Percentiles rank a stretch among this genome's conserved stretches.
phyloP scores from a whole-genome alignment of 345 rosid species.

The sweet orange (Citrus sinensis) region DVS_A1.0 CM039163.1:38400501-38401000 shows the following conservation, averaged over 20 bases:
- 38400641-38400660: background rate
- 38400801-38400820: background rate
- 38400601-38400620: slow-evolving; percentile 59
- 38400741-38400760: background rate
- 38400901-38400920: background rate
- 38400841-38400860: too few species aligned
- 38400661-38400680: background rate
- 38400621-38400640: slow-evolving; percentile 64
- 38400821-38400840: background rate
- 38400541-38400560: slow-evolving; percentile 1
- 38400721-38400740: background rate
- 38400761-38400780: background rate
- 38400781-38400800: background rate
- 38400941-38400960: background rate
- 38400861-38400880: too few species aligned
- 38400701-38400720: background rate
- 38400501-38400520: background rate
- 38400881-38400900: too few species aligned
- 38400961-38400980: background rate
- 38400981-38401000: background rate
- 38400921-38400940: too few species aligned
- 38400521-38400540: background rate
- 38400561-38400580: slow-evolving; percentile 74
- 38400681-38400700: background rate
- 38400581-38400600: slow-evolving; percentile 81